Percentiles rank a stretch among this genome's conserved stretches.
Evolutionary conservation across 2,329 filamentous ascomycete genomes (phyloP).

Genomic region (Penicillium sp.): DNA sequence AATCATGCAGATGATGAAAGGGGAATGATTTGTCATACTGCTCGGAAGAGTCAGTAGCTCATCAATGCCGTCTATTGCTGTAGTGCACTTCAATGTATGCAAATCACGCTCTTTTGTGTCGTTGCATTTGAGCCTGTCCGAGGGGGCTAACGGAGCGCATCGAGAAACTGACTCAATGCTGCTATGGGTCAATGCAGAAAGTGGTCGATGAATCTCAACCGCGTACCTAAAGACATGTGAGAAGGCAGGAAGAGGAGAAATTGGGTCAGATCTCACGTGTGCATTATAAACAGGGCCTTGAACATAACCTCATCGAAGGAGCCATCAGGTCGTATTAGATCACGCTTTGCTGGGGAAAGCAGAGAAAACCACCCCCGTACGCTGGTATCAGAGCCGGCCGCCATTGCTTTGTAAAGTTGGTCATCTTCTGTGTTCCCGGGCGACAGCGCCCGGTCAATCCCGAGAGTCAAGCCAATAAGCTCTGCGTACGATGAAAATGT

Average conservation of each 20-base stretch:
- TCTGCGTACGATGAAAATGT: slow-evolving; percentile 34
- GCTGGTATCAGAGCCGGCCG: slow-evolving; percentile 12
- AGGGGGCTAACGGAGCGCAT: slow-evolving; percentile 28
- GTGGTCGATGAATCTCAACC: slow-evolving; percentile 41
- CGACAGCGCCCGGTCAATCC: slow-evolving; percentile 26
- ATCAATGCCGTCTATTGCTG: slow-evolving; percentile 40
- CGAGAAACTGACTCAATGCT: slow-evolving; percentile 41
- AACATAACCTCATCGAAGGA: slow-evolving; percentile 65
- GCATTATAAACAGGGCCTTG: slow-evolving; percentile 75
- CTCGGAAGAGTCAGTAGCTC: slow-evolving; percentile 40
- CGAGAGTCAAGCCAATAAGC: slow-evolving; percentile 27
- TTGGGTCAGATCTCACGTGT: slow-evolving; percentile 26
- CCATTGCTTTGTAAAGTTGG: not conserved
- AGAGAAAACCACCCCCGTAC: slow-evolving; percentile 43
- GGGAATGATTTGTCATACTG: slow-evolving; percentile 37
- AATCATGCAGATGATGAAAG: slow-evolving; percentile 47
- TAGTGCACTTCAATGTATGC: slow-evolving; percentile 41
- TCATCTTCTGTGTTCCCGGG: slow-evolving; percentile 8
- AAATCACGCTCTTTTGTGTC: slow-evolving; percentile 30
- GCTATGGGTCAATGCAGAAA: slow-evolving; percentile 43
- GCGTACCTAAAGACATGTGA: slow-evolving; percentile 27
- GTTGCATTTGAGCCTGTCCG: slow-evolving; percentile 8
- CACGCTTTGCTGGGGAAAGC: slow-evolving; percentile 35
- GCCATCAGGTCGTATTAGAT: slow-evolving; percentile 58
- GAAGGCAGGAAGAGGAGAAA: slow-evolving; percentile 35